phyloP scores from a whole-genome alignment of 208 protist genomes.

The Leishmania lainsoni region DNA sequence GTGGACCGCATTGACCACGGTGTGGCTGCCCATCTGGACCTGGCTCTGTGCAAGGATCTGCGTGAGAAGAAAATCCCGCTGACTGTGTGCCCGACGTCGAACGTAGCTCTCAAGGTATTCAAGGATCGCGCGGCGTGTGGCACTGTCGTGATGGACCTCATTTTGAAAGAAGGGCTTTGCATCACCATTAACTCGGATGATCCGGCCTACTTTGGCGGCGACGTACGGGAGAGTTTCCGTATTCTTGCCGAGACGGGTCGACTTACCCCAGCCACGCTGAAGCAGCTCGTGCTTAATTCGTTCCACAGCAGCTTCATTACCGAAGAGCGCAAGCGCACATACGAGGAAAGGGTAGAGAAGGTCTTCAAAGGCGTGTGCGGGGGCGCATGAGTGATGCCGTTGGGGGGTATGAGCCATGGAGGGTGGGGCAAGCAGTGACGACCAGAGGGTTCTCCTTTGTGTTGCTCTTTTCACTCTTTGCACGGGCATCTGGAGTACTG shows the following conservation, averaged over 20 bases:
- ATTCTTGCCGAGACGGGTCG: conserved; percentile 35
- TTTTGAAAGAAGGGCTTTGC: conserved; percentile 36
- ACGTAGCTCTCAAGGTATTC: conserved; percentile 54
- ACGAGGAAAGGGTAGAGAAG: conserved; percentile 30
- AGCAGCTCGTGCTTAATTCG: conserved; percentile 42
- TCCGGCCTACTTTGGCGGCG: conserved; percentile 60
- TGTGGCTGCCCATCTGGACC: conserved; percentile 34
- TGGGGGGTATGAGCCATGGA: neutral
- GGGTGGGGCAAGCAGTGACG: neutral
- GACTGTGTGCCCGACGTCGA: conserved; percentile 64
- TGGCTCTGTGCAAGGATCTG: conserved; percentile 28
- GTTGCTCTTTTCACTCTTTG: neutral
- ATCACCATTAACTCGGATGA: conserved; percentile 68
- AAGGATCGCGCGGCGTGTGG: conserved; percentile 22
- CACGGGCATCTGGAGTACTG: neutral
- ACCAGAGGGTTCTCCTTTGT: neutral
- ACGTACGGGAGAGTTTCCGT: conserved; percentile 47
- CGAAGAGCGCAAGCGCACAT: conserved; percentile 34
- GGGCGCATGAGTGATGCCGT: conserved; percentile 5
- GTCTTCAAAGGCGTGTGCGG: conserved; percentile 26
- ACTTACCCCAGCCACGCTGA: conserved; percentile 36
- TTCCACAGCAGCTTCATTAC: conserved; percentile 42
- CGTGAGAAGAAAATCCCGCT: conserved; percentile 31
- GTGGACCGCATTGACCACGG: conserved; percentile 65
- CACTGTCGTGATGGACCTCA: conserved; percentile 26